These are phyloP conservation scores for Neocucurbitaria cava DNA, from an alignment of 2,329 filamentous ascomycete genomes.

Conservation along the genomic window DNA sequence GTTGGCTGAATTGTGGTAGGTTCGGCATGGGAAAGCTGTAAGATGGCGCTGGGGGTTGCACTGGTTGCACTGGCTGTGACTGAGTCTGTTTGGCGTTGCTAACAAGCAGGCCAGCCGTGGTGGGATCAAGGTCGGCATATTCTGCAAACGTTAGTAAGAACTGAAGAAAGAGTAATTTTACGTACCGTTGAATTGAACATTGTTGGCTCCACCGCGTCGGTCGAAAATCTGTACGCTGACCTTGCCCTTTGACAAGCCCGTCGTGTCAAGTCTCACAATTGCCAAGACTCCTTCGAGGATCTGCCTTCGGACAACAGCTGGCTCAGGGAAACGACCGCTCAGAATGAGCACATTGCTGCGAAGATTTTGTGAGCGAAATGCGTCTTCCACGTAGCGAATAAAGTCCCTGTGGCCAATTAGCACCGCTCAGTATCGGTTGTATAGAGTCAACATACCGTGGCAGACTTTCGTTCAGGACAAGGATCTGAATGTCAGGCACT, in stretches of 20 bases:
- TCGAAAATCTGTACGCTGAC: conserved; percentile 88
- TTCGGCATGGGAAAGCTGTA: conserved; percentile 34
- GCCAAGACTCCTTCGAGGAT: conserved; percentile 88
- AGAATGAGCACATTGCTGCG: conserved; percentile 81
- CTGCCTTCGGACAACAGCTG: conserved; percentile 81
- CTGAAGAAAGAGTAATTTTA: background rate
- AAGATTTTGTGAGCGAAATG: conserved; percentile 75
- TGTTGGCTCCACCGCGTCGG: conserved; percentile 73
- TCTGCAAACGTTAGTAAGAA: conserved; percentile 56
- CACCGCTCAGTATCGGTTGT: background rate
- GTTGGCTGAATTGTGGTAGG: conserved; percentile 43
- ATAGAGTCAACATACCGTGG: conserved; percentile 33
- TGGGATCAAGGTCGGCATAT: conserved; percentile 82
- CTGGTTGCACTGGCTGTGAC: conserved; percentile 36
- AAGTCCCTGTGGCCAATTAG: conserved; percentile 64
- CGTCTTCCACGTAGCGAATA: conserved; percentile 79
- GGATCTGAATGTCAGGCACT: conserved; percentile 88
- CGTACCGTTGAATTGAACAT: conserved; percentile 77
- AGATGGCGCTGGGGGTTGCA: conserved; percentile 41
- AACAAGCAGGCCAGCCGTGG: conserved; percentile 81
- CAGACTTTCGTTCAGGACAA: conserved; percentile 76
- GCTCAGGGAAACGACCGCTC: conserved; percentile 76
- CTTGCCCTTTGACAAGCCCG: conserved; percentile 73
- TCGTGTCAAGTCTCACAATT: conserved; percentile 76
- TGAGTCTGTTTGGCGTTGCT: conserved; percentile 68